Evolutionary conservation across 345 rosid species (phyloP), one percentile per base, ranked within the genome.

Genomic region (Limnanthes douglasii): DNA sequence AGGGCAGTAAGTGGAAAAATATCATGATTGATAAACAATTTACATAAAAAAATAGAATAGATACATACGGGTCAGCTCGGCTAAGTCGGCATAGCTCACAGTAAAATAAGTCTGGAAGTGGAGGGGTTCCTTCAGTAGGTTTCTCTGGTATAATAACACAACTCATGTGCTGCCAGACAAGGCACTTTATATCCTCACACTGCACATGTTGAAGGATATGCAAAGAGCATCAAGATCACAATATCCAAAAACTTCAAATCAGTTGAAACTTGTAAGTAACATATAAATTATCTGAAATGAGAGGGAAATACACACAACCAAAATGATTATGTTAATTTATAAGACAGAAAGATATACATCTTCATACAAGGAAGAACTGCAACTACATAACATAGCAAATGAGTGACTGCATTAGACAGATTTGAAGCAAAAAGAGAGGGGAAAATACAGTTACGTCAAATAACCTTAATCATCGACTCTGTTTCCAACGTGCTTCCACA

Each of bases 11-110:
- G n/a, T n/a, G n/a, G n/a, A n/a, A n/a, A n/a, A n/a, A n/a, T n/a
- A n/a, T n/a, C n/a, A n/a, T n/a, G n/a, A n/a, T n/a, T n/a, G n/a
- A n/a, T n/a, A n/a, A n/a, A n/a, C n/a, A n/a, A n/a, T n/a, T n/a
- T n/a, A n/a, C n/a, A n/a, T n/a, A 43, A 25, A 9, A 19, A 32
- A 43, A 34, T 18, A 32, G n/a, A 22, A 15, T 17, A 23, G 23
- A 48, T 48, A 48, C 98, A n/a, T 75, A 90, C 98, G 96, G 98
- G 53, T 90, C 98, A 55, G 94, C 93, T 34, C 94, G 79, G 46
- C 64, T 58, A 41, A 92, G 93, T 39, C 99, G 80, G 51, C 94
- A 85, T 38, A 73, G 48, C 60, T 85, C 96, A 49, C 99, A 90
- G 39, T 68, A 84, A 60, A 75, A 90, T 40, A 59, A 19, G 21